A percentile compares a stretch with the other conserved stretches of the same genome.
Conservation (phyloP, 2,329 filamentous ascomycete genomes). For the Arthrobotrys musiformis region DNA sequence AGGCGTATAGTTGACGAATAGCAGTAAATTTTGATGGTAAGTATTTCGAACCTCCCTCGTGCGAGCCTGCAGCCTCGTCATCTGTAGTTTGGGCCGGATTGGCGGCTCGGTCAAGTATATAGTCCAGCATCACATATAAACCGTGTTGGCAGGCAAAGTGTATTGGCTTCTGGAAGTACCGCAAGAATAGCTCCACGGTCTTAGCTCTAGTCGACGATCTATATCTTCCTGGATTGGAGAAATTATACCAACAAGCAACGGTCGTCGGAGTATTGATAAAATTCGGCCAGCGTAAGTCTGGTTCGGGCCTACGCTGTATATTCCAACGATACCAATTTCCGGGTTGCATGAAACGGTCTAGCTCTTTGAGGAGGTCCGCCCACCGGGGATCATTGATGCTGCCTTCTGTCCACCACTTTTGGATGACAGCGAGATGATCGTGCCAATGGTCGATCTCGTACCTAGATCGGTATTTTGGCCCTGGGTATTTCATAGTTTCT, state of each 20-base stretch:
- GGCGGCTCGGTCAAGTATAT: background rate
- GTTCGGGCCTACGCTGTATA: background rate
- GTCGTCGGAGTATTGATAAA: background rate
- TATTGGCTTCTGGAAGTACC: background rate
- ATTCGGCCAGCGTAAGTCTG: background rate
- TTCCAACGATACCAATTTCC: conserved; percentile 25
- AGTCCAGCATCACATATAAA: background rate
- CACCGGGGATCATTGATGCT: background rate
- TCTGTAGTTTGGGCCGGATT: background rate
- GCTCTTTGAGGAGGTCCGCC: background rate
- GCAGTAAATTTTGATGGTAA: no score
- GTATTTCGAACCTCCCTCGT: no score
- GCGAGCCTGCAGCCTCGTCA: background rate
- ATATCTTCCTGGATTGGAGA: no score
- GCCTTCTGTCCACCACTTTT: conserved; percentile 22
- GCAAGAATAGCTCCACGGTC: background rate
- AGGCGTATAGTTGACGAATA: no score
- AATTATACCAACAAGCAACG: no score
- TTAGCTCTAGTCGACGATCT: no score
- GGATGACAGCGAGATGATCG: background rate
- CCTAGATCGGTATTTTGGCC: background rate
- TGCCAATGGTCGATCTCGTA: conserved; percentile 21
- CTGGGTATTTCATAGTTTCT: background rate
- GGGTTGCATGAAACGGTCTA: background rate
- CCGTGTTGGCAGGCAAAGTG: background rate